Percentiles rank a stretch among this genome's conserved stretches.
These are phyloP conservation scores for Amanita jacksonii DNA, from an alignment of 768 basidiomycete species.

Conservation along the genomic window DNA sequence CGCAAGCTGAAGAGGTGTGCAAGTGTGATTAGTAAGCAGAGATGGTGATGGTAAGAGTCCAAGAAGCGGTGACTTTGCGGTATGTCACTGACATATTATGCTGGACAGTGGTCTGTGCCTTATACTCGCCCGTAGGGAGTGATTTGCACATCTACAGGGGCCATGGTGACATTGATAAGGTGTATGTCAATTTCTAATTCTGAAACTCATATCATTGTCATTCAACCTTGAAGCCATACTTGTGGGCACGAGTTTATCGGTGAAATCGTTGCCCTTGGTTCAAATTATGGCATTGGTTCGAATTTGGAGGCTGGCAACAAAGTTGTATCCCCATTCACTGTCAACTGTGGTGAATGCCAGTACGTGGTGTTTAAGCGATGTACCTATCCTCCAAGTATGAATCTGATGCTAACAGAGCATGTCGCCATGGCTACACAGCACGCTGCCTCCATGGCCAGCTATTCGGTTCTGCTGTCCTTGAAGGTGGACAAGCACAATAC, in stretches of 20 bases:
- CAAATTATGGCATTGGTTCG: conserved; percentile 52
- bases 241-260: conserved; percentile 78
- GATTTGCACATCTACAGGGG: conserved; percentile 73
- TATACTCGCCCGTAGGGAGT: conserved; percentile 31
- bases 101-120: neutral
- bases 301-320: conserved; percentile 62
- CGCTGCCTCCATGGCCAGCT: conserved; percentile 52
- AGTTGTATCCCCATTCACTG: conserved; percentile 73
- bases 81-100: no score
- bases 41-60: no score
- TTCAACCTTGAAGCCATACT: conserved; percentile 33
- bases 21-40: no score
- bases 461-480: conserved; percentile 57
- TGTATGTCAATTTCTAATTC: conserved; percentile 30
- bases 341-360: conserved; percentile 84
- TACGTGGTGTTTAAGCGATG: conserved; percentile 25
- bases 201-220: neutral
- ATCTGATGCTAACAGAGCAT: conserved; percentile 35
- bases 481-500: conserved; percentile 75
- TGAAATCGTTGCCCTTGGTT: conserved; percentile 57
- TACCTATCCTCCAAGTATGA: neutral
- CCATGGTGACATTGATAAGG: conserved; percentile 38
- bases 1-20: no score
- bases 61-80: no score
- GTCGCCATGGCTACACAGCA: conserved; percentile 63